Conservation (phyloP, 2,329 filamentous ascomycete genomes). For the Anisogramma anomala region DNA sequence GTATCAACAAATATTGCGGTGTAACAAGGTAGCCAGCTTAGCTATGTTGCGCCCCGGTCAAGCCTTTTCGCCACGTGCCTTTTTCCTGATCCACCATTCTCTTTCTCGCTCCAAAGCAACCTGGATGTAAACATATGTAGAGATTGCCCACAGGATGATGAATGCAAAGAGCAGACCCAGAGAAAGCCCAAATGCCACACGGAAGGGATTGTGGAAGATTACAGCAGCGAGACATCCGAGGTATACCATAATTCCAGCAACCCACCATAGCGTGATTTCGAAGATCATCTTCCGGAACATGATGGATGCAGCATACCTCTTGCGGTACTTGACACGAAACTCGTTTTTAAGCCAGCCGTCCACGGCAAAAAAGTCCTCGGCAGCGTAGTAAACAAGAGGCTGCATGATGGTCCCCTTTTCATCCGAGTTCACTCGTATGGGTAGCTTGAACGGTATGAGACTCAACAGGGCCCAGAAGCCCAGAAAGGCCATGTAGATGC, state of each 20-base stretch:
- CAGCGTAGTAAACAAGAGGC: constrained; percentile 10
- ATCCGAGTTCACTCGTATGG: constrained; percentile 6
- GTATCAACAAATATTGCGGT: no score
- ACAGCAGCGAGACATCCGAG: constrained; percentile 10
- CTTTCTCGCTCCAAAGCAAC: constrained; percentile 7
- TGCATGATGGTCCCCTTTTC: constrained; percentile 3
- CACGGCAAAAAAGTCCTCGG: constrained; percentile 10
- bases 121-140: constrained; percentile 6
- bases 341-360: constrained; percentile 11
- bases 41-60: no score
- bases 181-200: constrained; percentile 10
- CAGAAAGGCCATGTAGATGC: constrained; percentile 10
- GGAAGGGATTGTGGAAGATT: constrained; percentile 6
- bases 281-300: constrained; percentile 11
- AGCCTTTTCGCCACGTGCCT: constrained; percentile 2
- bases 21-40: no score
- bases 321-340: constrained; percentile 6
- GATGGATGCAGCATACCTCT: constrained; percentile 8
- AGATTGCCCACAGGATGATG: constrained; percentile 6
- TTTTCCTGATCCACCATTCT: constrained; percentile 10
- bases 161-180: constrained; percentile 7
- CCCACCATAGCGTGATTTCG: constrained; percentile 11
- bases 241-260: constrained; percentile 8
- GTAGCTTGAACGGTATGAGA: constrained; percentile 6
- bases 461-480: constrained; percentile 4